Evolutionary conservation across 345 rosid genomes (phyloP), one percentile per base, ranked within the genome.

Genomic region (Aquilaria malaccensis): DNA sequence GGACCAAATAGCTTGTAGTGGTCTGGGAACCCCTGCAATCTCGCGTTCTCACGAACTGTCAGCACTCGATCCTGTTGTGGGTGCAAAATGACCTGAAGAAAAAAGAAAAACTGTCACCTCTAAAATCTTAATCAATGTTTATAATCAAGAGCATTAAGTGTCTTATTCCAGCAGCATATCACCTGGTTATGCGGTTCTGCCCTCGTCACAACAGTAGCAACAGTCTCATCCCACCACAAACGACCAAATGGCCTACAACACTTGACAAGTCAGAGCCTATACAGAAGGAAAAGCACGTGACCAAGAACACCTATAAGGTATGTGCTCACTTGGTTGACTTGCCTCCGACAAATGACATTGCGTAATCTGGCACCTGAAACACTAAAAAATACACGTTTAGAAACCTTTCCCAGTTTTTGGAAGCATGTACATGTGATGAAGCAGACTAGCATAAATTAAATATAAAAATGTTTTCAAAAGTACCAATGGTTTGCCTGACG

Each of bases 221-320:
- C 96, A 1, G 81, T 91, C 56, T 86, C 92, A 60, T 91, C 96
- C 98, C 90, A 86, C 96, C 92, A 91, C 22, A 86, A 68, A 22
- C 95, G 90, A 50, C 76, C 98, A 55, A 91, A 91, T 0, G 92
- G 91, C 59, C 96, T 88, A 33, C 33, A 64, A 37, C 5, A 37
- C 7, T 37, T 37, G 3, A 7, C 7, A 37, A 37, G 43, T 37
- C 7, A 37, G 43, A 37, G 7, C 43, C 43, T 37, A 37, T 7
- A 3, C 7, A 7, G 43, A 37, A 7, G 43, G 43, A 37, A 3
- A 7, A 37, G 7, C 43, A 37, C 1, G 1, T 37, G 43, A 37
- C 43, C 3, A 37, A 37, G 43, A 37, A 37, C 43, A 37, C 3
- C 43, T 3, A 37, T 37, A 37, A 37, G 3, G 7, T 3, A 11